phyloP scores from a whole-genome alignment of 2,329 filamentous ascomycete genomes.

The Paecilomyces sp. region DNA sequence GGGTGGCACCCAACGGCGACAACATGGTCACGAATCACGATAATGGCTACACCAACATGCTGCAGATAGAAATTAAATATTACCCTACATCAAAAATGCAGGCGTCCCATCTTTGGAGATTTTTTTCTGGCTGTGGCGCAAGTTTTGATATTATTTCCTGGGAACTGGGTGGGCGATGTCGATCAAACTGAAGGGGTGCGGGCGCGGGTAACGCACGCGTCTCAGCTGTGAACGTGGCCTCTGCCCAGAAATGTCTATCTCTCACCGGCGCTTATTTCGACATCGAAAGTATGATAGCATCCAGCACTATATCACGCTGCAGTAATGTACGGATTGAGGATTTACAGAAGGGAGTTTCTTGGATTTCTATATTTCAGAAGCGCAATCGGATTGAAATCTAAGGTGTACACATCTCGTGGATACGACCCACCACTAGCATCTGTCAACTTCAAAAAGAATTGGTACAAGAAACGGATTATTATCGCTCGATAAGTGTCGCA shows the following conservation, averaged over 20 bases:
- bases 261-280: background rate
- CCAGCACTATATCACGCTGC: background rate
- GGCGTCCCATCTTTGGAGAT: background rate
- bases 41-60: background rate
- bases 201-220: background rate
- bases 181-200: background rate
- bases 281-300: background rate
- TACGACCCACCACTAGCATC: no score
- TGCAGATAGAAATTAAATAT: background rate
- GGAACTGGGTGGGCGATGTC: background rate
- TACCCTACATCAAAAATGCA: background rate
- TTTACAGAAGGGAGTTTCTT: background rate
- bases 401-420: no score
- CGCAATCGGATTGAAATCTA: no score
- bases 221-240: background rate
- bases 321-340: background rate
- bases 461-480: no score
- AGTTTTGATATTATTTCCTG: background rate
- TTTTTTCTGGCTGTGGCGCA: background rate
- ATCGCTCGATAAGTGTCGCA: background rate
- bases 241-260: background rate
- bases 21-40: conserved; percentile 3
- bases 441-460: no score
- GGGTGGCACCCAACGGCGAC: conserved; percentile 25
- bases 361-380: no score